Percentiles rank a stretch among this genome's conserved stretches.
phyloP scores from a whole-genome alignment of 148 eudicot genomes.

The Nepenthes mirabilis region DNA sequence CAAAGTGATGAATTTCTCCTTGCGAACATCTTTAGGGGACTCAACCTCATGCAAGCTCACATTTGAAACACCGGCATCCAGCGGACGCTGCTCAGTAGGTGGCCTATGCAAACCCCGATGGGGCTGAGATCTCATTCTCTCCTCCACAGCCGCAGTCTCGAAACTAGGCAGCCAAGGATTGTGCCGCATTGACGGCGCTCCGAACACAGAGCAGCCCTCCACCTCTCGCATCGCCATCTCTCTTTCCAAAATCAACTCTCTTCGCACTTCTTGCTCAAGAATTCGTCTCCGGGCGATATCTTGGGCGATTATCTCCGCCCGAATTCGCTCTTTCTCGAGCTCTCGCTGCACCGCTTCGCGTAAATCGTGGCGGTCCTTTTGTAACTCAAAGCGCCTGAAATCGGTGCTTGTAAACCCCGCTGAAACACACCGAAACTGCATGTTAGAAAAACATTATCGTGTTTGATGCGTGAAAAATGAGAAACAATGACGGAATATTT shows the following conservation, averaged over 20 bases:
- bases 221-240: conserved; percentile 20
- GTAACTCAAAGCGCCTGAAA: neutral
- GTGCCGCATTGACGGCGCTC: neutral
- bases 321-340: conserved; percentile 45
- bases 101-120: conserved; percentile 5
- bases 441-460: too few relatives aligned
- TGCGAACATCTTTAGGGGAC: too few relatives aligned
- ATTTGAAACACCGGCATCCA: neutral
- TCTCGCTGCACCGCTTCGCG: conserved; percentile 25
- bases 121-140: conserved; percentile 4
- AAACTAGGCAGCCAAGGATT: neutral
- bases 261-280: conserved; percentile 50
- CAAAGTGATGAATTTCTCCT: too few relatives aligned
- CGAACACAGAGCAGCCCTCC: conserved; percentile 11
- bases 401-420: conserved; percentile 7
- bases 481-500: too few relatives aligned
- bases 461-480: too few relatives aligned
- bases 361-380: conserved; percentile 3
- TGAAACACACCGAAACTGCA: conserved; percentile 5
- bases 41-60: too few relatives aligned
- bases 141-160: conserved; percentile 1
- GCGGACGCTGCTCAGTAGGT: conserved; percentile 25
- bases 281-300: conserved; percentile 33
- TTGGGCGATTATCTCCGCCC: conserved; percentile 36
- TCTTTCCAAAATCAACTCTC: conserved; percentile 53